Conservation (phyloP, 2,329 filamentous ascomycete species). For the Ceratocystis colombiana region DNA sequence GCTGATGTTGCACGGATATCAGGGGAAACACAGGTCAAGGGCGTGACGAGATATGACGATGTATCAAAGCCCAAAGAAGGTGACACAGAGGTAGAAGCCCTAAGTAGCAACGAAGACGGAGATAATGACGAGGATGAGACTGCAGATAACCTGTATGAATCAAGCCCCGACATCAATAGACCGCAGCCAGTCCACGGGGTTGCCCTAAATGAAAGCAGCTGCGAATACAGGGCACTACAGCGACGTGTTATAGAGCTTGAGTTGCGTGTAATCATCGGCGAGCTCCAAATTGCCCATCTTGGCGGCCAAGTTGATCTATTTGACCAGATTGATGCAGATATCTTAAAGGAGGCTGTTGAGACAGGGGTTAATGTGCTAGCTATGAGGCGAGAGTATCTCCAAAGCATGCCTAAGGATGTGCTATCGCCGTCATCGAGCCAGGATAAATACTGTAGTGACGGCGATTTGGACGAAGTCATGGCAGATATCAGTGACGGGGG, state of each 20-base stretch:
- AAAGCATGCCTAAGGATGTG: background rate
- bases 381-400: background rate
- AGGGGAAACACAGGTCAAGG: background rate
- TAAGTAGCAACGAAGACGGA: background rate
- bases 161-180: background rate
- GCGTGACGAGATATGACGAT: background rate
- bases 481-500: background rate
- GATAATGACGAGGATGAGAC: background rate
- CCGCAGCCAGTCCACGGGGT: background rate
- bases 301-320: conserved; percentile 7
- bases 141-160: background rate
- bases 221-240: background rate
- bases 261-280: conserved; percentile 7
- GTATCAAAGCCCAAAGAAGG: background rate
- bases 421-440: background rate
- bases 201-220: background rate
- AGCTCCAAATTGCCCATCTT: conserved; percentile 10
- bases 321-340: conserved; percentile 15
- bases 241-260: conserved; percentile 16
- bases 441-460: background rate
- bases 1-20: background rate
- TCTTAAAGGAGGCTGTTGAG: background rate
- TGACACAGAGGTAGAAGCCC: background rate
- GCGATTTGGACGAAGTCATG: background rate
- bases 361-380: background rate